A percentile compares a stretch with the other conserved stretches of the same genome.
Evolutionary conservation across 2,329 filamentous ascomycete genomes (phyloP).

Genomic region (Scedosporium aurantiacum): DNA sequence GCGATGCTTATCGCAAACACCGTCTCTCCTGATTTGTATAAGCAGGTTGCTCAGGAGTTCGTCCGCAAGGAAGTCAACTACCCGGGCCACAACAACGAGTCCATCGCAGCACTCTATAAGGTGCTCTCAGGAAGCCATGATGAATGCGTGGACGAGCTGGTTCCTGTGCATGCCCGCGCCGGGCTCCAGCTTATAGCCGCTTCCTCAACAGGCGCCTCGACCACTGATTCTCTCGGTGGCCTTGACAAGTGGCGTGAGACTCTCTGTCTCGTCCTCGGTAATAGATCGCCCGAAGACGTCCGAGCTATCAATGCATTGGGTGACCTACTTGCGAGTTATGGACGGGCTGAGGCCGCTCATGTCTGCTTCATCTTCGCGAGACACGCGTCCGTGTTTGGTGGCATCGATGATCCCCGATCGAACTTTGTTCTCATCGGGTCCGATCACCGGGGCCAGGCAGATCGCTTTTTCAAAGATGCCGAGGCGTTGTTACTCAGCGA

Average conservation of each 20-base stretch:
- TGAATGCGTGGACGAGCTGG: slow-evolving; percentile 90
- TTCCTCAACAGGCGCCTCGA: slow-evolving; percentile 40
- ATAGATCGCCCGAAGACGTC: slow-evolving; percentile 70
- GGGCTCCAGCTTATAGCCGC: slow-evolving; percentile 85
- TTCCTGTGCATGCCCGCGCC: slow-evolving; percentile 82
- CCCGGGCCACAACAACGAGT: slow-evolving; percentile 67
- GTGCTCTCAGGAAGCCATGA: slow-evolving; percentile 89
- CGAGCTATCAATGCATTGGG: slow-evolving; percentile 71
- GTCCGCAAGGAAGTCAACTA: slow-evolving; percentile 89
- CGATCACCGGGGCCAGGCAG: slow-evolving; percentile 62
- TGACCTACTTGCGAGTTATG: slow-evolving; percentile 72
- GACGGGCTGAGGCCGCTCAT: slow-evolving; percentile 81
- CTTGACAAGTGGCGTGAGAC: slow-evolving; percentile 94
- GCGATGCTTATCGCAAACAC: slow-evolving; percentile 79
- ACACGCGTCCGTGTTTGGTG: slow-evolving; percentile 59
- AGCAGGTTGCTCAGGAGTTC: slow-evolving; percentile 89
- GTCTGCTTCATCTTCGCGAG: slow-evolving; percentile 87
- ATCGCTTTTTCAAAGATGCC: slow-evolving; percentile 66
- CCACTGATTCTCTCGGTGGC: slow-evolving; percentile 68
- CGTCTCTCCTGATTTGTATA: slow-evolving; percentile 74
- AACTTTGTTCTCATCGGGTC: slow-evolving; percentile 77
- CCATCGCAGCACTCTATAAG: slow-evolving; percentile 83
- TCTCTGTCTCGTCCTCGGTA: slow-evolving; percentile 72
- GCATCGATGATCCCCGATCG: slow-evolving; percentile 67
- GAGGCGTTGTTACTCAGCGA: slow-evolving; percentile 92